phyloP scores from a whole-genome alignment of 345 rosid species.

The Bruguiera sexangula region DNA sequence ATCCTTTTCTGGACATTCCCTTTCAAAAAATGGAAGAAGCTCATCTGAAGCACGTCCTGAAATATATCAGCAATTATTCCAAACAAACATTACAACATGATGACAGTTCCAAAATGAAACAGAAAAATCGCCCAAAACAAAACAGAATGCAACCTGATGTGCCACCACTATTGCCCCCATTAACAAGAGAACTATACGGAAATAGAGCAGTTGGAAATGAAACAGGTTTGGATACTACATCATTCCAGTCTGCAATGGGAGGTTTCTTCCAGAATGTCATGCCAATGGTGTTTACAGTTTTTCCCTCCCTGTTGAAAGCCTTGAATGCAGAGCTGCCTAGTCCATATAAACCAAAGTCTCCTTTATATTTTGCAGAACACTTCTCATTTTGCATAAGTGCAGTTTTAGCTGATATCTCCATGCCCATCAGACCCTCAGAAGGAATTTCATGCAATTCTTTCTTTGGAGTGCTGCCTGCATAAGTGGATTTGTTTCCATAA shows the following conservation, averaged over 20 bases:
- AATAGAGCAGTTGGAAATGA: slow-evolving; percentile 24
- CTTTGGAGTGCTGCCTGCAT: slow-evolving; percentile 15
- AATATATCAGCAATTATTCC: slow-evolving; percentile 32
- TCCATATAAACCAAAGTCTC: slow-evolving; percentile 14
- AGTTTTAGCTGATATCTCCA: slow-evolving; percentile 15
- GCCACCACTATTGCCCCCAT: slow-evolving; percentile 30
- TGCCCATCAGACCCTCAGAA: slow-evolving; percentile 22
- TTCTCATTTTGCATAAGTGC: slow-evolving; percentile 21
- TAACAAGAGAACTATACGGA: slow-evolving; percentile 18
- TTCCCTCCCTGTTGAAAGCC: slow-evolving; percentile 23
- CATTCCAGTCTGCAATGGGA: slow-evolving; percentile 36
- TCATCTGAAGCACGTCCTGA: slow-evolving; percentile 40
- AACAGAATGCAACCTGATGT: slow-evolving; percentile 41
- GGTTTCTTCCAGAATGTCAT: slow-evolving; percentile 53
- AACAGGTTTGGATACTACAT: slow-evolving; percentile 35
- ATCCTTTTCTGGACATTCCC: slow-evolving; percentile 23
- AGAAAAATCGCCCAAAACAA: too few species aligned
- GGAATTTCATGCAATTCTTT: slow-evolving; percentile 21
- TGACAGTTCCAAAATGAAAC: too few species aligned
- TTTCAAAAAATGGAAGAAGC: slow-evolving; percentile 41
- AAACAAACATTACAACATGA: slow-evolving; percentile 4
- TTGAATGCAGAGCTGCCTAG: slow-evolving; percentile 15
- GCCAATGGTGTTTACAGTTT: slow-evolving; percentile 33
- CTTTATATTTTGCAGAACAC: slow-evolving; percentile 26
- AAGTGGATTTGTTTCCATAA: slow-evolving; percentile 4